A percentile compares a stretch with the other conserved stretches of the same genome.
Evolutionary conservation across 768 basidiomycete species (phyloP).

Genomic region (Neoboletus subvelutipes): DNA sequence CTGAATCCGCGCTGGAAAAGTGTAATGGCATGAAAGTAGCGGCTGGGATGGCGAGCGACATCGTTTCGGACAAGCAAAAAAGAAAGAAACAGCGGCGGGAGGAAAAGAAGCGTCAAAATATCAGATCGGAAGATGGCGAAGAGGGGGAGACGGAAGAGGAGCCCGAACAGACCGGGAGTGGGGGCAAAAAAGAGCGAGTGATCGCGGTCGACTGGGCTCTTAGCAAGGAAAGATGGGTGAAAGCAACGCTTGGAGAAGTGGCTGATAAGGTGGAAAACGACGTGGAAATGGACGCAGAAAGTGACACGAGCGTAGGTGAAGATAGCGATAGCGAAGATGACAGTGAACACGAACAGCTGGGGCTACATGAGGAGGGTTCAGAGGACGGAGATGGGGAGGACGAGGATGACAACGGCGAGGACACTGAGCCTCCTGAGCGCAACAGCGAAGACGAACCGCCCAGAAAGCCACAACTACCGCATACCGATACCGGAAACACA

Average conservation of each 20-base stretch:
- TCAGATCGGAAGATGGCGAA: slow-evolving; percentile 36
- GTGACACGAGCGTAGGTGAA: slow-evolving; percentile 21
- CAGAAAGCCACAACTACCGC: slow-evolving; percentile 68
- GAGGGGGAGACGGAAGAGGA: slow-evolving; percentile 37
- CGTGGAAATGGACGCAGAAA: slow-evolving; percentile 31
- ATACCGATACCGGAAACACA: slow-evolving; percentile 85
- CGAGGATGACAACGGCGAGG: slow-evolving; percentile 28
- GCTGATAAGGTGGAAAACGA: slow-evolving; percentile 31
- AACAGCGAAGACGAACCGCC: slow-evolving; percentile 40
- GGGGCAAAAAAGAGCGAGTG: slow-evolving; percentile 49
- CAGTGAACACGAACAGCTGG: slow-evolving; percentile 43
- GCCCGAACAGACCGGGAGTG: slow-evolving; percentile 34
- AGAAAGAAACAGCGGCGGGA: slow-evolving; percentile 58
- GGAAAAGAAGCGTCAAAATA: slow-evolving; percentile 42
- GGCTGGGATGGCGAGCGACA: slow-evolving; percentile 56
- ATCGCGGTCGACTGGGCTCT: slow-evolving; percentile 97
- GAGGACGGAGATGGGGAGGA: slow-evolving; percentile 32
- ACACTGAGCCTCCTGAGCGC: slow-evolving; percentile 13
- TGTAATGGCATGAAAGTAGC: slow-evolving; percentile 75
- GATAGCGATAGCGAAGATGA: slow-evolving; percentile 33
- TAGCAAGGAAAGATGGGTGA: slow-evolving; percentile 90
- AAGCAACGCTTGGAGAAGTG: slow-evolving; percentile 48
- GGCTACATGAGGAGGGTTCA: slow-evolving; percentile 38
- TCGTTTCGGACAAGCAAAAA: slow-evolving; percentile 65
- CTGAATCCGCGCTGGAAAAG: slow-evolving; percentile 74